Evolutionary conservation across 2,329 filamentous ascomycete genomes (phyloP), one percentile per base, ranked within the genome.

Genomic region (Tothia fuscella): DNA sequence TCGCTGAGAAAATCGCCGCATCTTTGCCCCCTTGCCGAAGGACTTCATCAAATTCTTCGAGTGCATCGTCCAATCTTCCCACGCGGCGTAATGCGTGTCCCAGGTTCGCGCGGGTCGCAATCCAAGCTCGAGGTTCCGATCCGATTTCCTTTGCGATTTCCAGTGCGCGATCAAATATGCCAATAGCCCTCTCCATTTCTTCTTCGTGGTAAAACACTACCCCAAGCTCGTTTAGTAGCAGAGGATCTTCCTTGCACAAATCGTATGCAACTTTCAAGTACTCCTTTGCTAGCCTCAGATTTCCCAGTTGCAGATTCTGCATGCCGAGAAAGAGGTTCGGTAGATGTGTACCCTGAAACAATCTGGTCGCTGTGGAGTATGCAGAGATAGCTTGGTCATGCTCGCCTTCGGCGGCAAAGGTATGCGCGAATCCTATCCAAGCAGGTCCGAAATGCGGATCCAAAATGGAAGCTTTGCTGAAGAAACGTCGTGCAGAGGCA

Each of bases 401-500:
- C 61, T 98, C 91, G 40, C 91, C 91, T 59, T 98, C 91, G 9
- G 87, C 88, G 1, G 91, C 91, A 58, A 98, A 98, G 0, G 91
- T 98, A 59, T 98, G 93, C 1, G 91, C 91, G 56, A 98, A 98
- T 1, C 93, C 91, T 49, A 98, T 96, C 91, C 91, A 98, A 3
- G 91, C 91, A 1, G 91, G 85, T 0, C 89, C 89, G 53, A 94
- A 98, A 63, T 96, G 89, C 5, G 89, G 84, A 56, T 98, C 88
- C 80, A 98, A 89, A 68, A 96, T 82, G 49, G 85, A 93, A 4
- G 93, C 84, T 63, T 98, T 98, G 54, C 85, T 93, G 61, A 98
- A 98, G 67, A 91, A 98, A 29, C 89, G 78, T 9, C 91, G 78
- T 7, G 93, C 88, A 62, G 98, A 91, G 3, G 91, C 82, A 44